Percentiles rank a stretch among this genome's conserved stretches.
Conservation (phyloP, 352 stramenopile genomes). For the Elongisporangium senticosum region DNA sequence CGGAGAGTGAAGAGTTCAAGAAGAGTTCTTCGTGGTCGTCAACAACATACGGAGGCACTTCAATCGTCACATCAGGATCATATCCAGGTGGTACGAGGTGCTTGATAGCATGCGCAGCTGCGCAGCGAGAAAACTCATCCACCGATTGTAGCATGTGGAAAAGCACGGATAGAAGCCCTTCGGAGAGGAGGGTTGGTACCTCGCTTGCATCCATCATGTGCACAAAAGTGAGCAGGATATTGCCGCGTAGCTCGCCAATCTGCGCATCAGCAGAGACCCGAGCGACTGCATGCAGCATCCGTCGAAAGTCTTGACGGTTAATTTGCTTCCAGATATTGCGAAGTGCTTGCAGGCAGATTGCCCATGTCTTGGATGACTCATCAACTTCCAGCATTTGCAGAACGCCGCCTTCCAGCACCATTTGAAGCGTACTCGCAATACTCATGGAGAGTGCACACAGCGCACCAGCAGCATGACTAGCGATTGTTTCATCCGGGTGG, state of each 20-base stretch:
- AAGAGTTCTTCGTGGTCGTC: conserved; percentile 87
- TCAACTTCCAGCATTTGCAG: conserved; percentile 86
- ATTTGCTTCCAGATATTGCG: conserved; percentile 89
- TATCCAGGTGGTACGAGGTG: conserved; percentile 73
- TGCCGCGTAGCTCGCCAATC: conserved; percentile 74
- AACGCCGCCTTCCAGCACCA: conserved; percentile 85
- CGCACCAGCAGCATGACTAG: conserved; percentile 65
- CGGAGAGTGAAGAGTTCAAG: conserved; percentile 73
- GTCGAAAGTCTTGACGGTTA: conserved; percentile 74
- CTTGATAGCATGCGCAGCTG: conserved; percentile 81
- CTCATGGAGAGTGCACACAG: conserved; percentile 75
- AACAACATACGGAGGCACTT: conserved; percentile 74
- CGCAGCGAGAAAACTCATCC: conserved; percentile 69
- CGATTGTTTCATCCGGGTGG: conserved; percentile 52
- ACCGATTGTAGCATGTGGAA: conserved; percentile 78
- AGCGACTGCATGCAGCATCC: conserved; percentile 80
- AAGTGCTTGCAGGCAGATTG: conserved; percentile 71
- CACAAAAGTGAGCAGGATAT: conserved; percentile 85
- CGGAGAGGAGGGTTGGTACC: conserved; percentile 61
- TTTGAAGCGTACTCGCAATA: conserved; percentile 75
- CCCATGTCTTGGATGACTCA: conserved; percentile 69
- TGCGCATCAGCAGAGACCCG: conserved; percentile 73
- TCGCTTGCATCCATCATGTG: conserved; percentile 86
- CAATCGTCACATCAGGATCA: conserved; percentile 68
- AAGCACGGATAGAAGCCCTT: conserved; percentile 73